A percentile compares a stretch with the other conserved stretches of the same genome.
Conservation (phyloP, 192 early-diverging fungal species). For the Coemansia reversa region DNA sequence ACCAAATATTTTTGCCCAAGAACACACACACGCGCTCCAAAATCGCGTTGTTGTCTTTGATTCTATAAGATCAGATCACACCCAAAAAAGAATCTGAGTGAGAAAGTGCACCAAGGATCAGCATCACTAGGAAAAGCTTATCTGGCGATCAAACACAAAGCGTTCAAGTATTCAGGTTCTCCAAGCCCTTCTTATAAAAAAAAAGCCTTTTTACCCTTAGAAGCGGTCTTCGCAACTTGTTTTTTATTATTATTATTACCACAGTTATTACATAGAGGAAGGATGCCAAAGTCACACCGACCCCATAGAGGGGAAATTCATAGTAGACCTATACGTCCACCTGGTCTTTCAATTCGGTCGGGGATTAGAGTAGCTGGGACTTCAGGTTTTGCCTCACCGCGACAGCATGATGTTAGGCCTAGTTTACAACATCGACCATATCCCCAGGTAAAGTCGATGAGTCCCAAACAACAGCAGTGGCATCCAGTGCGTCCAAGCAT, state of each 20-base stretch:
- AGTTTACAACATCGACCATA: background rate
- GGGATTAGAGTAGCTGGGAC: background rate
- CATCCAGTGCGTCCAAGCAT: background rate
- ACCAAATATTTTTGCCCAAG: background rate
- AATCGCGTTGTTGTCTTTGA: background rate
- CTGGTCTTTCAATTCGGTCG: background rate
- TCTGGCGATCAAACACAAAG: background rate
- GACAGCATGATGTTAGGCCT: background rate
- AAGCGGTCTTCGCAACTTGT: background rate
- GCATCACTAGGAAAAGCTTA: background rate
- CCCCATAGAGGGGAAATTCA: background rate
- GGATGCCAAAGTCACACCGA: background rate
- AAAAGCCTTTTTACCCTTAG: background rate
- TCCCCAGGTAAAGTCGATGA: background rate
- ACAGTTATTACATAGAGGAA: conserved; percentile 1
- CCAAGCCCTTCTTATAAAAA: background rate
- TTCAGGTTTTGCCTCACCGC: background rate
- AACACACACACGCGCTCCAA: background rate
- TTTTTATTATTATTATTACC: background rate
- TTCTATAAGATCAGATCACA: background rate
- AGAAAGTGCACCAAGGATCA: background rate
- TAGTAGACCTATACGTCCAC: background rate
- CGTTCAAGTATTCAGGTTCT: too few relatives aligned
- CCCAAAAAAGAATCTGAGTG: background rate
- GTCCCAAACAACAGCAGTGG: background rate